Evolutionary conservation across 208 protist species (phyloP).

Genomic region (Endotrypanum monterogeii): DNA sequence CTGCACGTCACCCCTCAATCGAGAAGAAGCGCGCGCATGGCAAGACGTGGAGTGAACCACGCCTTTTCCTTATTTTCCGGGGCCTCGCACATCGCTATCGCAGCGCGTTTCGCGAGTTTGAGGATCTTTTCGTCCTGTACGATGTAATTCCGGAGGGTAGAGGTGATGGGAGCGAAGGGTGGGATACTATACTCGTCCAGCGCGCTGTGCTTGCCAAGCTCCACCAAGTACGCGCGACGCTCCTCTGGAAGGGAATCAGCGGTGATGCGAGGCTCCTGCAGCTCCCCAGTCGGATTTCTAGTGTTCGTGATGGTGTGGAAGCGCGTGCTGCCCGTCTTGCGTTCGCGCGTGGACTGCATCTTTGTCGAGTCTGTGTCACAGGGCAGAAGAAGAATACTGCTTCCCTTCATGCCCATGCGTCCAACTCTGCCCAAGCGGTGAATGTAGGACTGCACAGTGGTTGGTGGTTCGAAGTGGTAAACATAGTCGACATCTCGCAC

Average conservation of each 20-base stretch:
- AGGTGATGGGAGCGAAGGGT: slow-evolving; percentile 76
- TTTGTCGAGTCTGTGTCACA: slow-evolving; percentile 32
- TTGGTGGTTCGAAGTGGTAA: slow-evolving; percentile 89
- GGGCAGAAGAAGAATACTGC: slow-evolving; percentile 82
- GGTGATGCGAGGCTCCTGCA: slow-evolving; percentile 44
- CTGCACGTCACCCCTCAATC: slow-evolving; percentile 32
- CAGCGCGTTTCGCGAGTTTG: slow-evolving; percentile 61
- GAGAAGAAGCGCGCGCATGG: slow-evolving; percentile 60
- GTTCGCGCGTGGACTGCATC: slow-evolving; percentile 45
- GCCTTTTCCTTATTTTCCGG: slow-evolving; percentile 16
- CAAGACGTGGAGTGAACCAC: slow-evolving; percentile 79
- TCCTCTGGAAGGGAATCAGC: slow-evolving; percentile 39
- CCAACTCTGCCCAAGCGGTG: slow-evolving; percentile 91
- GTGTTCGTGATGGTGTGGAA: slow-evolving; percentile 85
- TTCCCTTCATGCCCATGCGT: slow-evolving; percentile 89
- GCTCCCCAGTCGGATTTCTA: slow-evolving; percentile 54
- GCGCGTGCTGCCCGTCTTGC: slow-evolving; percentile 65
- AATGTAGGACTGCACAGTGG: slow-evolving; percentile 79
- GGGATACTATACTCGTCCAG: slow-evolving; percentile 71
- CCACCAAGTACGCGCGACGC: slow-evolving; percentile 50
- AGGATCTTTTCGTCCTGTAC: slow-evolving; percentile 52
- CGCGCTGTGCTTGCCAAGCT: slow-evolving; percentile 45
- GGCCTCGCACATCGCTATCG: slow-evolving; percentile 69
- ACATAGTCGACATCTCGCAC: slow-evolving; percentile 94
- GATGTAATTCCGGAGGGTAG: slow-evolving; percentile 79